phyloP scores from a whole-genome alignment of 2,329 filamentous ascomycete genomes.

The Tolypocladium album region DNA sequence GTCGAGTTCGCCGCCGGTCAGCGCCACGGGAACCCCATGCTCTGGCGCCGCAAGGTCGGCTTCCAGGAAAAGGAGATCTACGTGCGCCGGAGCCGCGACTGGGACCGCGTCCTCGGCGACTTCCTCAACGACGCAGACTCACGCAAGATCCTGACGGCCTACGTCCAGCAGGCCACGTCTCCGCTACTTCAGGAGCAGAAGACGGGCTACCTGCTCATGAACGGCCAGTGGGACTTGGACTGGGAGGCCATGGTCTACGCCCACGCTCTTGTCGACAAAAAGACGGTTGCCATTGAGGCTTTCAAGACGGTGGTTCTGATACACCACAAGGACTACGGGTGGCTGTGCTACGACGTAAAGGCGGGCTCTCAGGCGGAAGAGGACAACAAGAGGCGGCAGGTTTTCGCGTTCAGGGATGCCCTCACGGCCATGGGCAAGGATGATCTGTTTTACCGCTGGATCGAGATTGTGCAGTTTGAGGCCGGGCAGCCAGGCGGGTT shows the following conservation, averaged over 20 bases:
- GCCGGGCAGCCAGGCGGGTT: slow-evolving; percentile 70
- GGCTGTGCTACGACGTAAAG: slow-evolving; percentile 50
- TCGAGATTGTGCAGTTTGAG: slow-evolving; percentile 86
- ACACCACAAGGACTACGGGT: slow-evolving; percentile 56
- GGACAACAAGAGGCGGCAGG: slow-evolving; percentile 58
- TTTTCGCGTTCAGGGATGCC: slow-evolving; percentile 70
- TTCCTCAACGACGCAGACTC: slow-evolving; percentile 40
- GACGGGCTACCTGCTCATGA: slow-evolving; percentile 81
- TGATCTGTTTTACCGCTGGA: slow-evolving; percentile 82
- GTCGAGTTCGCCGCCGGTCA: slow-evolving; percentile 57
- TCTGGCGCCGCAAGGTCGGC: slow-evolving; percentile 65
- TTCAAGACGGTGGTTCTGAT: slow-evolving; percentile 64
- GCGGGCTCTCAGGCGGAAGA: slow-evolving; percentile 40
- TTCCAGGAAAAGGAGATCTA: slow-evolving; percentile 75
- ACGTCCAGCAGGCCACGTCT: slow-evolving; percentile 59
- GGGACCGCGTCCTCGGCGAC: slow-evolving; percentile 51
- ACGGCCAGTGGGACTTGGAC: slow-evolving; percentile 78
- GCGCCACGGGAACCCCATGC: slow-evolving; percentile 47
- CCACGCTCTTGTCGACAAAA: slow-evolving; percentile 56
- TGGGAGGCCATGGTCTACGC: slow-evolving; percentile 72
- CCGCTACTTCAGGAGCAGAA: slow-evolving; percentile 58
- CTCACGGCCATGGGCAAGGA: slow-evolving; percentile 72
- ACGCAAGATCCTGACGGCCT: slow-evolving; percentile 47
- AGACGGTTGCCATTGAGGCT: slow-evolving; percentile 48
- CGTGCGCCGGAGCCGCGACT: slow-evolving; percentile 64